Evolutionary conservation across 2,329 filamentous ascomycete species (phyloP).

Genomic region (Aspergillus puulaauensis): DNA sequence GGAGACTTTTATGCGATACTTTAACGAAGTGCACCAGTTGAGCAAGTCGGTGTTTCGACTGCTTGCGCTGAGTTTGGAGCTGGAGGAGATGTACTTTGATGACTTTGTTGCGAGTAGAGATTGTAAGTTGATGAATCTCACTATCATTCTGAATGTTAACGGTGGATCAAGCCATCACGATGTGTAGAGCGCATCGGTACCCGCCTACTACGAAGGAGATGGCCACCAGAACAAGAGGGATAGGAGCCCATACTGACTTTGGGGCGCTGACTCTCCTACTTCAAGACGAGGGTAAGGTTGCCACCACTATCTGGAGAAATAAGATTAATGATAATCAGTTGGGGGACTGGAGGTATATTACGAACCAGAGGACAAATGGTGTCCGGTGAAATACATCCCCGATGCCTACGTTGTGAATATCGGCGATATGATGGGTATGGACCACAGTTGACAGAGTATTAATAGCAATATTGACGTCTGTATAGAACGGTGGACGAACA

Average conservation of each 20-base stretch:
- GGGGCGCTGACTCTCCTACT: constrained; percentile 1
- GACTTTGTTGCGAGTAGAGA: background rate
- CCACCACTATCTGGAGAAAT: background rate
- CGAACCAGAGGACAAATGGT: background rate
- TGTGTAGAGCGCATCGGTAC: constrained; percentile 1
- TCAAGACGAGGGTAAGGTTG: background rate
- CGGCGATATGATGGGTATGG: background rate
- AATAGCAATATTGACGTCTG: background rate
- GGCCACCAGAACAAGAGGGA: background rate
- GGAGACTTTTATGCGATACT: constrained; percentile 2
- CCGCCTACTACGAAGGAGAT: background rate
- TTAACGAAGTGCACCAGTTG: background rate
- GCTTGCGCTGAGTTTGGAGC: background rate
- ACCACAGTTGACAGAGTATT: background rate
- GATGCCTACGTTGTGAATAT: constrained; percentile 4
- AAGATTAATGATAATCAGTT: background rate
- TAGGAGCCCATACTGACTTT: constrained; percentile 4
- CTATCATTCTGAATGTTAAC: background rate
- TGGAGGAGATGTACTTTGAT: constrained; percentile 3
- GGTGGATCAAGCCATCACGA: background rate
- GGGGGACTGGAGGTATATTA: constrained; percentile 2
- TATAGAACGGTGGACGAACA: constrained; percentile 1
- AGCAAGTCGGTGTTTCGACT: constrained; percentile 2
- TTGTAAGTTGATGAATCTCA: background rate
- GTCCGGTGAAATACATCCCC: background rate